Base-by-base conservation (phyloP, 306 rosid genomes). In the Rosa multiflora region DNA sequence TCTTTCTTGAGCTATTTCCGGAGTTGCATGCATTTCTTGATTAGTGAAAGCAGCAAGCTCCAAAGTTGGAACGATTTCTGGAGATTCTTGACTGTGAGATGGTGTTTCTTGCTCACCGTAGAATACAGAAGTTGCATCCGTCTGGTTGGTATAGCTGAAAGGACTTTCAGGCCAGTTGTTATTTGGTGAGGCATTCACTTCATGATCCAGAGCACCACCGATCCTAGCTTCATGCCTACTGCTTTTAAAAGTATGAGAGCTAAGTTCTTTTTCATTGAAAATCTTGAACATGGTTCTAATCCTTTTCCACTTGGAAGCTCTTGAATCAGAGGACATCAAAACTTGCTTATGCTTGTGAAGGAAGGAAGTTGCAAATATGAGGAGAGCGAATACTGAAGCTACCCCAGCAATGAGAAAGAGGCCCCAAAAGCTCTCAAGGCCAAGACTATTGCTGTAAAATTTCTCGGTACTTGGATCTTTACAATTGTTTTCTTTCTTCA, bases 361-460 rank as follows among this genome's bases (percentile, higher is more conserved):
- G 63, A 90, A 90, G 67, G 70, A 77, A 4, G 35, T n/a, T 67
- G 58, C 67, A 26, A 76, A 85, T 56, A 87, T 11, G 6, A 78
- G 1, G 32, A 87, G 81, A 42, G 89, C 83, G 4, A 10, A 37
- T 2, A 64, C 6, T 2, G 88, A 87, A 75, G 83, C 77, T 78
- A 59, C 43, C 17, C 88, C 86, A 3, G 79, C 84, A 5, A 91
- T 51, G 26, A 89, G 84, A 72, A 87, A 89, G 21, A 89, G 80
- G 6, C 91, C 91, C 90, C 91, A 87, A 47, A 90, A 87, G 85
- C 89, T 88, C 21, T 84, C 84, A 29, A 89, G 82, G 62, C 87
- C 82, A 7, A 91, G 88, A 75, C 77, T 86, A 35, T 15, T 47
- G 2, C 88, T 87, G 59, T 87, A 75, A 51, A 58, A 8, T 47